phyloP scores from a whole-genome alignment of 345 rosid species.

The Dimocarpus longan region DNA sequence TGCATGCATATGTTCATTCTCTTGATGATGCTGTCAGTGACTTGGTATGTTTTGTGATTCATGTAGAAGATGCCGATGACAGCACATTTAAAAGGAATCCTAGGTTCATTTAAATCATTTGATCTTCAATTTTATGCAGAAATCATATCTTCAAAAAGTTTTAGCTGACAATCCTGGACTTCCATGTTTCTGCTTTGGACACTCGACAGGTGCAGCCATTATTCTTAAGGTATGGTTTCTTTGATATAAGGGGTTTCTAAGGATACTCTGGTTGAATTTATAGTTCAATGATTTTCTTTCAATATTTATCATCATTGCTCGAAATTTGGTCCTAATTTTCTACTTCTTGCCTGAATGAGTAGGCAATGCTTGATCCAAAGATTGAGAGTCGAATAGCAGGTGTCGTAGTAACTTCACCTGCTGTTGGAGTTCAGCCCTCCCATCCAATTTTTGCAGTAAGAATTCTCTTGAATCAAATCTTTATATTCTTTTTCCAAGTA shows the following conservation, averaged over 20 bases:
- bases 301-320: neutral
- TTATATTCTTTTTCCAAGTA: neutral
- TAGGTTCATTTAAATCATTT: neutral
- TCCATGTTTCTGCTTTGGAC: constrained; percentile 93
- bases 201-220: constrained; percentile 93
- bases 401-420: constrained; percentile 86
- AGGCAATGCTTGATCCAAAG: constrained; percentile 78
- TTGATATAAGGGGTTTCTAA: neutral
- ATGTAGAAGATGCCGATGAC: neutral
- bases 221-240: constrained; percentile 62
- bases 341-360: neutral
- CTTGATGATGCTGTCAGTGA: constrained; percentile 76
- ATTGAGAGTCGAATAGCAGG: constrained; percentile 63
- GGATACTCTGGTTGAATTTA: neutral
- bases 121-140: constrained; percentile 44
- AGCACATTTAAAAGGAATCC: neutral
- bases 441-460: constrained; percentile 81
- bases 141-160: constrained; percentile 66
- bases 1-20: constrained; percentile 90
- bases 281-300: neutral
- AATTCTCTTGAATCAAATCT: neutral
- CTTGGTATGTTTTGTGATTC: constrained; percentile 45
- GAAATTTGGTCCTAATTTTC: neutral
- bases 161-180: constrained; percentile 64
- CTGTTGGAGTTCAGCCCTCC: constrained; percentile 92